Evolutionary conservation across 1,284 basidiomycete genomes (phyloP).

Genomic region (Leccinum holopus): DNA sequence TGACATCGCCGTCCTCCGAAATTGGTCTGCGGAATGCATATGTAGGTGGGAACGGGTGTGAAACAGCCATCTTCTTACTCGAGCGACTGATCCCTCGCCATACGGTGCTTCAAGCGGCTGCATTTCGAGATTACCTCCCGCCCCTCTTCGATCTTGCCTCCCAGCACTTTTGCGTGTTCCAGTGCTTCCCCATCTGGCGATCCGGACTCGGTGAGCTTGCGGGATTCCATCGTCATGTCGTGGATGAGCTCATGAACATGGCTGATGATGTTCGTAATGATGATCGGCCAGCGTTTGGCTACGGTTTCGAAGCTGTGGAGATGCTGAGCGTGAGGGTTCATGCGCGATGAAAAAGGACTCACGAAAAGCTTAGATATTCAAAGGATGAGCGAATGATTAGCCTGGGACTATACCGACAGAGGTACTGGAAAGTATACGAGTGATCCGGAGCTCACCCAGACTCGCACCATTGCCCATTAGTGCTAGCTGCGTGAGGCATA

Average conservation of each 20-base stretch:
- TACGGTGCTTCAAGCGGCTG: conserved; percentile 85
- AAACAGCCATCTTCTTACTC: conserved; percentile 46
- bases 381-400: conserved; percentile 2
- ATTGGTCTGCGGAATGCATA: conserved; percentile 51
- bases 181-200: conserved; percentile 12
- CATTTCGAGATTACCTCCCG: conserved; percentile 79
- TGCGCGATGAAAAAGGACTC: conserved; percentile 24
- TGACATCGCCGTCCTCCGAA: conserved; percentile 69
- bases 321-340: background rate
- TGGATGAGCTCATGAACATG: conserved; percentile 62
- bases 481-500: conserved; percentile 66
- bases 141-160: conserved; percentile 63
- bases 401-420: background rate
- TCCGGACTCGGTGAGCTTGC: conserved; percentile 5
- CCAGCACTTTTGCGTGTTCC: conserved; percentile 15
- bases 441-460: conserved; percentile 43
- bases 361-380: conserved; percentile 46
- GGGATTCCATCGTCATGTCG: conserved; percentile 39
- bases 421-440: background rate
- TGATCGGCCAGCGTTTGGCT: conserved; percentile 83
- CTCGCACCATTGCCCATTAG: conserved; percentile 61
- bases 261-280: conserved; percentile 79
- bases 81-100: conserved; percentile 78
- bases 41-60: background rate
- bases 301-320: conserved; percentile 59